phyloP scores from a whole-genome alignment of 352 stramenopile species.

The Globisporangium middletonii region DNA sequence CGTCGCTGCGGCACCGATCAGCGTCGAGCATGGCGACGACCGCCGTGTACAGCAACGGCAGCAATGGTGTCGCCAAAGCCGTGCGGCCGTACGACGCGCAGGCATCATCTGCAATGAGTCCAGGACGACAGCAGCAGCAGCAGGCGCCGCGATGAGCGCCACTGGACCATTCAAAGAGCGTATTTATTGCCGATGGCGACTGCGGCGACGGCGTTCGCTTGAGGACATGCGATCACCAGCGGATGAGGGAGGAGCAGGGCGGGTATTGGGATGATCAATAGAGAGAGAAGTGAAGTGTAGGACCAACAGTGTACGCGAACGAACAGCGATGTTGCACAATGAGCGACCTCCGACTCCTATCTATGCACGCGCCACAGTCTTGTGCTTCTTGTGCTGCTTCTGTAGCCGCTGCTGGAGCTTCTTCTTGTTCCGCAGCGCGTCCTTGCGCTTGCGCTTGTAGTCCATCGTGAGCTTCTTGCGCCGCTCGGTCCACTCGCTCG shows the following conservation, averaged over 20 bases:
- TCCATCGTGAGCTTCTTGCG: constrained; percentile 74
- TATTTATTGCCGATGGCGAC: constrained; percentile 8
- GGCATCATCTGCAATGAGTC: neutral
- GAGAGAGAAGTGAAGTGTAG: too few relatives aligned
- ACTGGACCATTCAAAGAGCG: neutral
- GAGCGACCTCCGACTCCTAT: neutral
- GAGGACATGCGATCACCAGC: too few relatives aligned
- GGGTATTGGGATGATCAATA: too few relatives aligned
- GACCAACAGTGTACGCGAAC: too few relatives aligned
- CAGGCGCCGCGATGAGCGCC: too few relatives aligned
- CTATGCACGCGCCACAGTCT: constrained; percentile 4
- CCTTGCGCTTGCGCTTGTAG: constrained; percentile 76
- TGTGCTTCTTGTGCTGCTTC: constrained; percentile 33
- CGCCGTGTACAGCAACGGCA: neutral
- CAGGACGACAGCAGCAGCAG: too few relatives aligned
- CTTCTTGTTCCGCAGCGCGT: constrained; percentile 73
- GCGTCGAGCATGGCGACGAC: neutral
- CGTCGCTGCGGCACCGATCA: constrained; percentile 9
- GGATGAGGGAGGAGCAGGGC: too few relatives aligned
- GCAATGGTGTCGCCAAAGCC: neutral
- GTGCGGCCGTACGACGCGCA: constrained; percentile 2
- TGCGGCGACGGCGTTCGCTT: too few relatives aligned
- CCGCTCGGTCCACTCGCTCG: constrained; percentile 43
- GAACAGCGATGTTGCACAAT: too few relatives aligned
- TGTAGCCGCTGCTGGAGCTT: constrained; percentile 42